Evolutionary conservation across 2,329 filamentous ascomycete genomes (phyloP).

Genomic region (Beauveria australis): DNA sequence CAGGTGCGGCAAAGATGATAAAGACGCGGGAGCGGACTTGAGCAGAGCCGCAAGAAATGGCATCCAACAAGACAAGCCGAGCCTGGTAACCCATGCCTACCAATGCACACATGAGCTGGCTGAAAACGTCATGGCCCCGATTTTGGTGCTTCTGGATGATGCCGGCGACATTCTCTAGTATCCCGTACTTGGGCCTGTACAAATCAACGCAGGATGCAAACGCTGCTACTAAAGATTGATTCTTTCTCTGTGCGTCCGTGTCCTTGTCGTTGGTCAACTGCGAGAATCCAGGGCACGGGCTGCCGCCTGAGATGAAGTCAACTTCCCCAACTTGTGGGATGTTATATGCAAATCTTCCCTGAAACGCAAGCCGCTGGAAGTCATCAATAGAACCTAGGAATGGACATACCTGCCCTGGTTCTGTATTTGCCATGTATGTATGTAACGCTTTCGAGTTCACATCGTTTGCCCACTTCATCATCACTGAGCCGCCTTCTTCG

Average conservation of each 20-base stretch:
- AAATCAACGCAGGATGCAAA: slow-evolving; percentile 68
- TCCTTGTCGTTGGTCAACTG: slow-evolving; percentile 49
- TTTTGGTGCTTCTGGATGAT: slow-evolving; percentile 46
- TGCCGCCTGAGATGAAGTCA: slow-evolving; percentile 63
- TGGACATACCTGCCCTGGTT: slow-evolving; percentile 35
- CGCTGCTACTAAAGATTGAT: slow-evolving; percentile 69
- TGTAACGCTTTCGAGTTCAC: slow-evolving; percentile 55
- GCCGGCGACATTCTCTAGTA: slow-evolving; percentile 68
- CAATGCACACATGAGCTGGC: slow-evolving; percentile 63
- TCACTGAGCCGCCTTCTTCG: slow-evolving; percentile 59
- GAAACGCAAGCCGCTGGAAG: slow-evolving; percentile 47
- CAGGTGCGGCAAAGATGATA: slow-evolving; percentile 62
- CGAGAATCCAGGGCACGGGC: slow-evolving; percentile 73
- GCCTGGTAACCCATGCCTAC: slow-evolving; percentile 73
- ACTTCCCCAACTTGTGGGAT: slow-evolving; percentile 56
- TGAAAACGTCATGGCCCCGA: slow-evolving; percentile 56
- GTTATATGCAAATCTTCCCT: slow-evolving; percentile 34
- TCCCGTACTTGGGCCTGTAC: slow-evolving; percentile 64
- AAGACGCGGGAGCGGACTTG: slow-evolving; percentile 64
- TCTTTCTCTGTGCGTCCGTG: slow-evolving; percentile 50
- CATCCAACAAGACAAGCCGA: slow-evolving; percentile 58
- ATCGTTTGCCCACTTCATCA: slow-evolving; percentile 63
- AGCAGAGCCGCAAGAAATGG: slow-evolving; percentile 58
- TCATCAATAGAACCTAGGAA: slow-evolving; percentile 69
- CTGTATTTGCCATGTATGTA: slow-evolving; percentile 62